A percentile compares a stretch with the other conserved stretches of the same genome.
Conservation (phyloP, 139 green algal genomes). For the Raphidocelis subcapitata region DNA sequence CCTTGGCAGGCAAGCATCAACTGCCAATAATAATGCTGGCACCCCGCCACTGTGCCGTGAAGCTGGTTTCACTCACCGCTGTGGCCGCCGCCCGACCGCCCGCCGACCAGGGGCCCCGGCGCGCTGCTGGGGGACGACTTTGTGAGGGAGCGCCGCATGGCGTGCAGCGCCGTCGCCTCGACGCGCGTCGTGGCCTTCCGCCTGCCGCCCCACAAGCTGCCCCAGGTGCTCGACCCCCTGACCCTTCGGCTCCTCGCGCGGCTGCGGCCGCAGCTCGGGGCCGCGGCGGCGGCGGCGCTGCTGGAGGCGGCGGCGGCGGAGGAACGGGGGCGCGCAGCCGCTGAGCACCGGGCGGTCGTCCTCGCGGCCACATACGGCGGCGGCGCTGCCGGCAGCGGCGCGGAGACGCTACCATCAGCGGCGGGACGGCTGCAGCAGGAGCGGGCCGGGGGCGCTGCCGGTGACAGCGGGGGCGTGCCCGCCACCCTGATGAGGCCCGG, state of each 20-base stretch:
- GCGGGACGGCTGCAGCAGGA: neutral
- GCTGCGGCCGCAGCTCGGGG: conserved; percentile 17
- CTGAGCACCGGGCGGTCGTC: neutral
- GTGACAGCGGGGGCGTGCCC: no score
- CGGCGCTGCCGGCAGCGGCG: neutral
- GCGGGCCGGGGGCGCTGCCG: neutral
- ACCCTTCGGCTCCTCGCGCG: conserved; percentile 21
- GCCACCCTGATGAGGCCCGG: no score
- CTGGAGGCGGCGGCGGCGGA: conserved; percentile 4
- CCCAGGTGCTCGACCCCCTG: conserved; percentile 11
- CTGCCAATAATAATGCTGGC: no score
- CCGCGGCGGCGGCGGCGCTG: neutral
- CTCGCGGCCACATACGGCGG: neutral
- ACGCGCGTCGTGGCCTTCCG: conserved; percentile 1
- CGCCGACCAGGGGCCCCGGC: conserved; percentile 20
- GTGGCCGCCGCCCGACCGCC: no score
- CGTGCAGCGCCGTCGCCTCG: neutral
- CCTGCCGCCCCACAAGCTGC: conserved; percentile 9
- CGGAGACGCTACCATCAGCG: neutral
- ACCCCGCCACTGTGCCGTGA: no score
- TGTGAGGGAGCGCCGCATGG: conserved; percentile 13
- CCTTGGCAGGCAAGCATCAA: no score
- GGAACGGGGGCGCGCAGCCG: neutral
- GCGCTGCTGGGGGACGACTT: conserved; percentile 12
- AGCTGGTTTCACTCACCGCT: no score